Evolutionary conservation across 306 rosid species (phyloP), one percentile per base, ranked within the genome.

Genomic region (Senna tora): DNA sequence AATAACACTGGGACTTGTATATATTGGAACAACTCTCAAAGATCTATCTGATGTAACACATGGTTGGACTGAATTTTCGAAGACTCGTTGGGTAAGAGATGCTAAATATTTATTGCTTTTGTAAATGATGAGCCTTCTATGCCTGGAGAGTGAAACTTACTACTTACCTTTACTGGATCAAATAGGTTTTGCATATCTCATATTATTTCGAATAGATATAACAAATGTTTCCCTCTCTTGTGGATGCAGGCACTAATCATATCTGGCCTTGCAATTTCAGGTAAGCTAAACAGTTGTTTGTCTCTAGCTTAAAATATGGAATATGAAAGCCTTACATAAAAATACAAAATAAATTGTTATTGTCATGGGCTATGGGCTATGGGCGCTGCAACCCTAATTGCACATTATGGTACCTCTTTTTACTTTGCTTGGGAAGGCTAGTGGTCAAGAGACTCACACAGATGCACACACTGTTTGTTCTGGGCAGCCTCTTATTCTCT

Each of bases 21-120:
- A 94, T 62, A 79, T 84, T 67, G 99, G 97, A 78, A 94, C 99
- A 32, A 91, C 96, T 33, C 88, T 94, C 56, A 91, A 94, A 78
- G 97, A 91, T 84, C 86, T 91, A 46, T 94, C 98, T 49, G 98
- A 89, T 71, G 96, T 91, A 68, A 89, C 95, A 33, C 92, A 89
- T 43, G 94, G 96, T 45, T 89, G 94, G 94, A 77, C 81, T 60
- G 89, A 83, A 33, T 79, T 91, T 69, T 80, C 97, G 32, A 86
- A 61, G 69, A 76, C 95, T 64, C 91, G 82, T 69, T 89, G 88
- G 91, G 98, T 89, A 82, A 79, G 90, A 72, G 22, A 64, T 69
- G 20, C 58, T 17, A 17, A 17, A 76, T 73, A 55, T 53, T n/a
- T 41, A 36, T 58, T 65, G 38, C 54, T 45, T 43, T 49, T 51